Percentiles rank a stretch among this genome's conserved stretches.
Evolutionary conservation across 2,329 filamentous ascomycete genomes (phyloP).

Genomic region (Colletotrichum navitas): DNA sequence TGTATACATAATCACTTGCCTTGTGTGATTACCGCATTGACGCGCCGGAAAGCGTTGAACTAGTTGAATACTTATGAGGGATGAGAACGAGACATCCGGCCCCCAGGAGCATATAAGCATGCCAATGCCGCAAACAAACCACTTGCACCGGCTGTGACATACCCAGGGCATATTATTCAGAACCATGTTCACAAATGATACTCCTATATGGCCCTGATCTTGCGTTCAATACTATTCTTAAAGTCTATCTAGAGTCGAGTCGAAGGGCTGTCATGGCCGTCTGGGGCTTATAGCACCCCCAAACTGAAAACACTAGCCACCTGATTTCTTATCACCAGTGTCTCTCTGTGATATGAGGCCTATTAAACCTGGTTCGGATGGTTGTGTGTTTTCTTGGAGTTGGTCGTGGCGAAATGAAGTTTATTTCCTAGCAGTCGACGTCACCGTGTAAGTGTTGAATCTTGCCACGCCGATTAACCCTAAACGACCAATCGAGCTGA

Average conservation of each 20-base stretch:
- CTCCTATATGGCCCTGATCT: not conserved
- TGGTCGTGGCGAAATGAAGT: too few relatives aligned
- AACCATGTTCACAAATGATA: not conserved
- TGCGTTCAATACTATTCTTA: not conserved
- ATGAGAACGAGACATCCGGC: not conserved
- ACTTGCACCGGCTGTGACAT: too few relatives aligned
- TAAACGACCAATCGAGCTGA: not conserved
- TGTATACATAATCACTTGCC: too few relatives aligned
- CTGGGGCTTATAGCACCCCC: not conserved
- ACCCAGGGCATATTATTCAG: not conserved
- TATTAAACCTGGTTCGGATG: not conserved
- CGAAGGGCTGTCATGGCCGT: too few relatives aligned
- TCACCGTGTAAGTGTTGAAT: not conserved
- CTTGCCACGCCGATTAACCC: too few relatives aligned
- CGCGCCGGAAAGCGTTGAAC: too few relatives aligned
- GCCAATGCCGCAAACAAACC: not conserved
- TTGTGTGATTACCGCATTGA: too few relatives aligned
- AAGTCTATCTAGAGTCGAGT: not conserved
- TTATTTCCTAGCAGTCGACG: too few relatives aligned
- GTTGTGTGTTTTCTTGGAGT: not conserved
- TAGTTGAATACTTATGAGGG: not conserved
- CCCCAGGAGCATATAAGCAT: not conserved
- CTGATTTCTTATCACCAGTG: not conserved
- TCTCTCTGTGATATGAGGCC: not conserved
- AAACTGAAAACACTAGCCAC: not conserved